These are phyloP conservation scores for Neonectria ditissima DNA, from an alignment of 2,329 filamentous ascomycete genomes.

Conservation along the genomic window DNA sequence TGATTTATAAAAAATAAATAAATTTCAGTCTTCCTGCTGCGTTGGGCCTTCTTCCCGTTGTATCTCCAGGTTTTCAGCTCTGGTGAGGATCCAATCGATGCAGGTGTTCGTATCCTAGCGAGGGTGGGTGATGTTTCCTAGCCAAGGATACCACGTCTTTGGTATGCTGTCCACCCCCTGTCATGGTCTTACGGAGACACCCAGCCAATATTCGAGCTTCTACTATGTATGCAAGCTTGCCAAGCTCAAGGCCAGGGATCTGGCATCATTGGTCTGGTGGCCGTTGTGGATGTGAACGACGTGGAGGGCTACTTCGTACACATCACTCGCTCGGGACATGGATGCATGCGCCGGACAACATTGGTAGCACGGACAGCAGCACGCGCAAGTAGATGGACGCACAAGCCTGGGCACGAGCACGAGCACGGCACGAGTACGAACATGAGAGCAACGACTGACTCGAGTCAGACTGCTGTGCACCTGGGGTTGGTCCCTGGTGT, in stretches of 20 bases:
- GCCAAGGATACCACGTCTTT: neutral
- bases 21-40: neutral
- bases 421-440: neutral
- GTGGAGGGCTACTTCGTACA: neutral
- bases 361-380: neutral
- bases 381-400: neutral
- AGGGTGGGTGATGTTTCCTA: conserved; percentile 7
- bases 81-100: conserved; percentile 19
- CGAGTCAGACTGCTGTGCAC: neutral
- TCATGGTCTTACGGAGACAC: neutral
- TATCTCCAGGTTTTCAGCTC: conserved; percentile 22
- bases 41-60: conserved; percentile 3
- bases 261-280: neutral
- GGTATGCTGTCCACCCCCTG: neutral
- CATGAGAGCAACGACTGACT: neutral
- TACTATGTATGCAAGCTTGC: too few relatives aligned
- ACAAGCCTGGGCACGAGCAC: too few relatives aligned
- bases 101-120: conserved; percentile 25
- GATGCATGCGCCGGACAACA: neutral
- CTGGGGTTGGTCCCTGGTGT: neutral
- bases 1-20: too few relatives aligned
- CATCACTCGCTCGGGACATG: neutral
- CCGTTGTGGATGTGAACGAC: conserved; percentile 1
- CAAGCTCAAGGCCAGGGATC: neutral
- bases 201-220: neutral